A percentile compares a stretch with the other conserved stretches of the same genome.
Evolutionary conservation across 805 yeast species (phyloP).

Genomic region (Yarrowia sp.): DNA sequence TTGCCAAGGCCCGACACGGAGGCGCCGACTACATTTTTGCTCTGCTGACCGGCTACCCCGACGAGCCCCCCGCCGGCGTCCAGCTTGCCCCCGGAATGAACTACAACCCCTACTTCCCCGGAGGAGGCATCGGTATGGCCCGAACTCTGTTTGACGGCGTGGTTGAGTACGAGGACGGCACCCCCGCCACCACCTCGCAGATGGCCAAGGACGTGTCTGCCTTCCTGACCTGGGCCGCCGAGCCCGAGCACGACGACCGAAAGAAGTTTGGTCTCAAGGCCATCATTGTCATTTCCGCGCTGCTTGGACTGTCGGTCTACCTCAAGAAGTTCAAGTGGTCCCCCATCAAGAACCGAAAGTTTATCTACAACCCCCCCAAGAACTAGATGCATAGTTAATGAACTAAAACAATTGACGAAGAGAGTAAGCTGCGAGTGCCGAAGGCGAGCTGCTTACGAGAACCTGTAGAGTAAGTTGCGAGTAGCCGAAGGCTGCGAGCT

Average conservation of each 20-base stretch:
- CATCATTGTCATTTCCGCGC: slow-evolving; percentile 73
- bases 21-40: slow-evolving; percentile 95
- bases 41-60: slow-evolving; percentile 97
- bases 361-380: slow-evolving; percentile 91
- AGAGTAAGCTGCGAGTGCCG: too few species aligned
- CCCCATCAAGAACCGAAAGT: slow-evolving; percentile 92
- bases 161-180: slow-evolving; percentile 98
- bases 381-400: slow-evolving; percentile 51
- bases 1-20: slow-evolving; percentile 99
- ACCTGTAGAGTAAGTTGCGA: too few species aligned
- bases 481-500: too few species aligned
- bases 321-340: slow-evolving; percentile 99
- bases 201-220: slow-evolving; percentile 98
- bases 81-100: slow-evolving; percentile 89
- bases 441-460: too few species aligned
- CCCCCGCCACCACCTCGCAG: slow-evolving; percentile 97
- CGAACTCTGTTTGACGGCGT: slow-evolving; percentile 96
- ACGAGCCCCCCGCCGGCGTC: slow-evolving; percentile 98
- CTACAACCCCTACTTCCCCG: slow-evolving; percentile 99
- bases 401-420: slow-evolving; percentile 15
- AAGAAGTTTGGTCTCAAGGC: slow-evolving; percentile 97
- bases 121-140: slow-evolving; percentile 99
- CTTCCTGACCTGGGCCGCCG: slow-evolving; percentile 97
- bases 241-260: slow-evolving; percentile 98
- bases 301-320: slow-evolving; percentile 84